A percentile compares a stretch with the other conserved stretches of the same genome.
phyloP scores from a whole-genome alignment of 495 filamentous ascomycete genomes.

The Aspergillus ostianus region DNA sequence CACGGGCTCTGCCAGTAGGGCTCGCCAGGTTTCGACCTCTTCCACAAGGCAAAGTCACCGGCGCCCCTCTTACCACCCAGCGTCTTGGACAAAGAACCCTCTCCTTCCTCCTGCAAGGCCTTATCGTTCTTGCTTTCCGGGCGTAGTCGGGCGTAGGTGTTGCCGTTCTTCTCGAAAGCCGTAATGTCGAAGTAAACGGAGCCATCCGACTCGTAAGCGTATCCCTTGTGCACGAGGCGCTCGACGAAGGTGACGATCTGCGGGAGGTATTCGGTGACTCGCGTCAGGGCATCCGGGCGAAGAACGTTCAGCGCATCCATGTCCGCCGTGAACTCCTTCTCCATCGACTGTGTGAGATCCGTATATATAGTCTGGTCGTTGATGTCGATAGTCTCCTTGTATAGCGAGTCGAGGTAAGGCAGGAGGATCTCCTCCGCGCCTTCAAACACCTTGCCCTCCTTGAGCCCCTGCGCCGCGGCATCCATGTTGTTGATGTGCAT shows the following conservation, averaged over 20 bases:
- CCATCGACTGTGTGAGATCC: conserved; percentile 76
- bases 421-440: conserved; percentile 67
- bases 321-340: conserved; percentile 79
- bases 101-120: conserved; percentile 81
- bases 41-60: conserved; percentile 93
- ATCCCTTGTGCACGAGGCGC: conserved; percentile 77
- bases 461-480: conserved; percentile 57
- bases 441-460: conserved; percentile 47
- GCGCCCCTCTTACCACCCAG: conserved; percentile 65
- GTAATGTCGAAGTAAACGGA: conserved; percentile 94
- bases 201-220: conserved; percentile 79
- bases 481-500: conserved; percentile 85
- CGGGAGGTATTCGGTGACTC: conserved; percentile 85
- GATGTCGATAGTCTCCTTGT: conserved; percentile 71
- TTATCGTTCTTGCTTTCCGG: conserved; percentile 86
- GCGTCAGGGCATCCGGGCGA: conserved; percentile 74
- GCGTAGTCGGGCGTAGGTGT: conserved; percentile 80
- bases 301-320: conserved; percentile 85
- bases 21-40: conserved; percentile 87
- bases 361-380: conserved; percentile 77
- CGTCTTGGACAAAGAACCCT: conserved; percentile 75
- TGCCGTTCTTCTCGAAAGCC: conserved; percentile 79
- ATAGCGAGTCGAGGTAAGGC: conserved; percentile 77
- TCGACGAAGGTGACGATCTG: conserved; percentile 80
- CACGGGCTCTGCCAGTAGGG: conserved; percentile 85